These are phyloP conservation scores for Suillus alpinus DNA, from an alignment of 768 basidiomycete genomes.

Conservation along the genomic window DNA sequence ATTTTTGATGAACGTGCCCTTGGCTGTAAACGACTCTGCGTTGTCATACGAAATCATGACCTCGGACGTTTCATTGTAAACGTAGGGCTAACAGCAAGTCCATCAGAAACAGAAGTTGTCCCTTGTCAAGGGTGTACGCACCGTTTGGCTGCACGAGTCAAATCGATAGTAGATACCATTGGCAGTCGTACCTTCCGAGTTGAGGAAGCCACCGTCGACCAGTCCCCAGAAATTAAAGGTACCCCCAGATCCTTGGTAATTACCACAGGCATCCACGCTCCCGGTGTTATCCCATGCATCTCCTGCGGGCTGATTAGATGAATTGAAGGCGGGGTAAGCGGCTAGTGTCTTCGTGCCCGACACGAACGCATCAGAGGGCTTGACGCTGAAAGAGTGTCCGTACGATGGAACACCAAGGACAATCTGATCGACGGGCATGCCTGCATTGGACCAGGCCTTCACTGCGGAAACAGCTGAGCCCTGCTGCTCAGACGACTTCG, in stretches of 20 bases:
- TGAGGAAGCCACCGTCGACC: constrained; percentile 54
- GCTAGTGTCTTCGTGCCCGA: constrained; percentile 30
- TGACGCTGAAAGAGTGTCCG: constrained; percentile 65
- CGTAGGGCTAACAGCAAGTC: constrained; percentile 52
- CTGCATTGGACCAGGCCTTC: constrained; percentile 69
- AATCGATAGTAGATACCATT: constrained; percentile 50
- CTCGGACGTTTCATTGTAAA: constrained; percentile 54
- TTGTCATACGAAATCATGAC: constrained; percentile 69
- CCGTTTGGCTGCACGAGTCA: constrained; percentile 74
- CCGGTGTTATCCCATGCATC: constrained; percentile 54
- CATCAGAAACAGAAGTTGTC: constrained; percentile 1
- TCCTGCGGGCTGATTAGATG: constrained; percentile 42
- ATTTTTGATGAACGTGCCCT: constrained; percentile 54
- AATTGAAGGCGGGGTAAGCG: constrained; percentile 52
- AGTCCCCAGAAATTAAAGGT: constrained; percentile 64
- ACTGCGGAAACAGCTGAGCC: constrained; percentile 81
- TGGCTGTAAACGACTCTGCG: constrained; percentile 52
- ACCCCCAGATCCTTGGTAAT: constrained; percentile 40
- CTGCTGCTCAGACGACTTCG: constrained; percentile 48
- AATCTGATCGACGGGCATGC: constrained; percentile 68
- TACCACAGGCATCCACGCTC: constrained; percentile 59
- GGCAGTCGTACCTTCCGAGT: constrained; percentile 44
- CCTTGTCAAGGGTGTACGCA: constrained; percentile 30
- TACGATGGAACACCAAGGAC: constrained; percentile 84
- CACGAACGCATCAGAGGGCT: constrained; percentile 20